Evolutionary conservation across 345 rosid species (phyloP).

Genomic region (Citrus unshiu): DNA sequence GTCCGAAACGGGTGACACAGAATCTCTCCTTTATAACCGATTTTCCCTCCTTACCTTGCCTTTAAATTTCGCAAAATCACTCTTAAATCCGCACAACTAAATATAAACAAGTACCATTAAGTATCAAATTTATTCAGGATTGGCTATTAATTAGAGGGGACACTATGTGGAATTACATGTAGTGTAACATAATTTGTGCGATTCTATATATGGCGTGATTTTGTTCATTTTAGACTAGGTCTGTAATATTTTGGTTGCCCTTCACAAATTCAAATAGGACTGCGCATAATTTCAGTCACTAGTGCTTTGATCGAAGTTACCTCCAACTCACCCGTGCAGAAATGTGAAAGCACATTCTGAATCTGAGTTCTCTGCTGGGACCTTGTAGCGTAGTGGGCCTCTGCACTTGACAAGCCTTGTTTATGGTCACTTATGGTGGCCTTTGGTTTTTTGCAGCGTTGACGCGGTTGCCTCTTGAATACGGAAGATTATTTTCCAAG

Average conservation of each 20-base stretch:
- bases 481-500: not conserved
- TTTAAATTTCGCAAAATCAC: not conserved
- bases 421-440: not conserved
- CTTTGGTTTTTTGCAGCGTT: not conserved
- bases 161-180: not conserved
- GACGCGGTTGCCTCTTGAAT: not conserved
- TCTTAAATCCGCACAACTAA: not conserved
- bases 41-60: constrained; percentile 24
- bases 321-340: not conserved
- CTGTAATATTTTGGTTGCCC: not conserved
- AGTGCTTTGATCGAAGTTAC: not conserved
- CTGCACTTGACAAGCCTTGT: too few species aligned
- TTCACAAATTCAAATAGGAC: not conserved
- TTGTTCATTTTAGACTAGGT: too few species aligned
- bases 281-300: not conserved
- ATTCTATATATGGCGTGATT: too few species aligned
- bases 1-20: constrained; percentile 10
- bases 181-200: too few species aligned
- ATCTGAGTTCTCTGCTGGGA: not conserved
- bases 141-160: not conserved
- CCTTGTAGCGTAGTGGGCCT: not conserved
- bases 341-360: not conserved
- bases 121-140: not conserved
- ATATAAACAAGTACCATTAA: not conserved
- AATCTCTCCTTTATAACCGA: constrained; percentile 22